These are phyloP conservation scores for Moniliophthora roreri DNA, from an alignment of 1,284 basidiomycete genomes.

Conservation along the genomic window DNA sequence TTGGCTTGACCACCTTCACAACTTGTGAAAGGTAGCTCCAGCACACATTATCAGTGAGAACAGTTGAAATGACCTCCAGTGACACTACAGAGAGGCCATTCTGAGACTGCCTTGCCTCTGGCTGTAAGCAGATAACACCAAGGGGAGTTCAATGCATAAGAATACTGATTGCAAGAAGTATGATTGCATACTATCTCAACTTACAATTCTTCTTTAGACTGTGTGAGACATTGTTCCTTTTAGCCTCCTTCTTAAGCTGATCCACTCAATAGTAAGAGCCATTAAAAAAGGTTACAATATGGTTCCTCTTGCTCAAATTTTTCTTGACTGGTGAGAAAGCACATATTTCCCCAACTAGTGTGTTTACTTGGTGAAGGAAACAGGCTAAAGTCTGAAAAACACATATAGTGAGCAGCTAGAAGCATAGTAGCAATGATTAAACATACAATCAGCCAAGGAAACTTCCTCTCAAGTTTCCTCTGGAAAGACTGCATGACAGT, in stretches of 20 bases:
- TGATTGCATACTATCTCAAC: constrained; percentile 26
- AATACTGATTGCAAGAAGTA: constrained; percentile 25
- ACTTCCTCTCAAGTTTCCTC: constrained; percentile 17
- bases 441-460: constrained; percentile 12
- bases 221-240: constrained; percentile 15
- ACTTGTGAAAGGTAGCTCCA: constrained; percentile 24
- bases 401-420: too few species aligned
- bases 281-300: constrained; percentile 30
- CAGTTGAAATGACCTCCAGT: constrained; percentile 22
- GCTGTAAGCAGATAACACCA: neutral
- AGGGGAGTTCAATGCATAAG: constrained; percentile 13
- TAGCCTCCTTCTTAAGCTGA: constrained; percentile 18
- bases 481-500: constrained; percentile 23
- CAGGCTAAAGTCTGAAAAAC: constrained; percentile 21
- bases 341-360: constrained; percentile 26
- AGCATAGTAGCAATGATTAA: too few species aligned
- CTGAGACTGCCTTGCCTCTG: constrained; percentile 22
- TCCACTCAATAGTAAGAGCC: constrained; percentile 32
- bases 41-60: constrained; percentile 12
- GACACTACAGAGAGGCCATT: constrained; percentile 23
- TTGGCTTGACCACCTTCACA: constrained; percentile 23
- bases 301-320: constrained; percentile 17
- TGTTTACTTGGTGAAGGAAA: constrained; percentile 27
- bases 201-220: constrained; percentile 25
- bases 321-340: constrained; percentile 23